Conservation (phyloP, 2,329 filamentous ascomycete genomes). For the Tolypocladium tundrense region DNA sequence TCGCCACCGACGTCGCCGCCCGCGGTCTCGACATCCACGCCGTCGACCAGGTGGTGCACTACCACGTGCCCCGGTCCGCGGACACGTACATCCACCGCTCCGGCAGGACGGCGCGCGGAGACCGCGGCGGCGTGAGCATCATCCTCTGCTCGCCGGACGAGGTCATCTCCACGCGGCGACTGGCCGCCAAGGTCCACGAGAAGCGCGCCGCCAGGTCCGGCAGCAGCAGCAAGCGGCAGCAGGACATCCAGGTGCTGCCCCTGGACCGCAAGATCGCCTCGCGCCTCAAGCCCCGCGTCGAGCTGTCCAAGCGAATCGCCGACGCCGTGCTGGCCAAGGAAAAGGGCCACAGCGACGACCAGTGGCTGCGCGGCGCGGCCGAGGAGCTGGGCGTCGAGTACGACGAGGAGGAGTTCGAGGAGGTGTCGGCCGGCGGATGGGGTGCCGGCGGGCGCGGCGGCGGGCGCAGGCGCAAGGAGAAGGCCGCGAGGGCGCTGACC, state of each 20-base stretch:
- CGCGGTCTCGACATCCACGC: conserved; percentile 87
- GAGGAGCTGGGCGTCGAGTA: conserved; percentile 93
- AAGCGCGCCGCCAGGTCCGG: conserved; percentile 34
- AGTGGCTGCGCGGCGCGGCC: conserved; percentile 73
- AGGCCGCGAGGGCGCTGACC: conserved; percentile 53
- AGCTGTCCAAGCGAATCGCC: conserved; percentile 76
- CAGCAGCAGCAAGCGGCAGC: conserved; percentile 28
- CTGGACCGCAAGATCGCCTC: conserved; percentile 71
- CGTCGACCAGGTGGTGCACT: conserved; percentile 86
- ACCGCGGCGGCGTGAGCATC: conserved; percentile 68
- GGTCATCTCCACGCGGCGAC: conserved; percentile 69
- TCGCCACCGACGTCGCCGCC: conserved; percentile 90
- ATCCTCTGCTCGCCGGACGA: conserved; percentile 88
- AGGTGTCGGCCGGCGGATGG: conserved; percentile 56
- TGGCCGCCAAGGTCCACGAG: conserved; percentile 82
- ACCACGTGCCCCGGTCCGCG: conserved; percentile 84
- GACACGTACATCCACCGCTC: conserved; percentile 95
- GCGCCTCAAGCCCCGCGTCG: conserved; percentile 66
- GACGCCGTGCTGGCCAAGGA: conserved; percentile 79
- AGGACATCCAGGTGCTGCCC: conserved; percentile 70
- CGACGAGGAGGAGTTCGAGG: conserved; percentile 79
- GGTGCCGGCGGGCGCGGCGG: conserved; percentile 58
- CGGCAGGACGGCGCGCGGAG: conserved; percentile 82
- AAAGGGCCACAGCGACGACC: conserved; percentile 72
- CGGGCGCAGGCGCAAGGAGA: conserved; percentile 64